Evolutionary conservation across 495 filamentous ascomycete genomes (phyloP).

Genomic region (Penicilliopsis zonata): DNA sequence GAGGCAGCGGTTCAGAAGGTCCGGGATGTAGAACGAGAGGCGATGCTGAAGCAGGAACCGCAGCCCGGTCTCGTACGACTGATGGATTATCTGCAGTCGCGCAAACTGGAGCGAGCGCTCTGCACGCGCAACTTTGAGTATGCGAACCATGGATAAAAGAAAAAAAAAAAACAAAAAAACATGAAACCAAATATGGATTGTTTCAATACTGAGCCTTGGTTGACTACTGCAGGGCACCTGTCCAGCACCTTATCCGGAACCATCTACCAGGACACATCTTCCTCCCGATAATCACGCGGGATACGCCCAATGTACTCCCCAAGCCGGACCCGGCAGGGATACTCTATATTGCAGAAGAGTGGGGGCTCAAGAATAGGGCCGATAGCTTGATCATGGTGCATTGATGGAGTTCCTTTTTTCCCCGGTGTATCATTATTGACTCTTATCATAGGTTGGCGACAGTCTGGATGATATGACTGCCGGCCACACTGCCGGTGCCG

Average conservation of each 20-base stretch:
- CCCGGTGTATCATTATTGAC: neutral
- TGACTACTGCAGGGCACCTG: slow-evolving; percentile 44
- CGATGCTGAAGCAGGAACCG: slow-evolving; percentile 66
- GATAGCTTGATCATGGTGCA: slow-evolving; percentile 45
- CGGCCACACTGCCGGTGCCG: slow-evolving; percentile 71
- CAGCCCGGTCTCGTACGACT: slow-evolving; percentile 65
- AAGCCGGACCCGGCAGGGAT: slow-evolving; percentile 88
- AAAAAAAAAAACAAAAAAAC: too few relatives aligned
- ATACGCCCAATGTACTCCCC: slow-evolving; percentile 53
- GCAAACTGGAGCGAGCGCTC: slow-evolving; percentile 60
- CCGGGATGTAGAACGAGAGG: slow-evolving; percentile 62
- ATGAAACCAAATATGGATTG: too few relatives aligned
- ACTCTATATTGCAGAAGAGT: slow-evolving; percentile 64
- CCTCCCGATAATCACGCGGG: slow-evolving; percentile 73
- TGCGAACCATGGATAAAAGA: too few relatives aligned
- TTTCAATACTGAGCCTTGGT: too few relatives aligned
- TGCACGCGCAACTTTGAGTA: slow-evolving; percentile 93
- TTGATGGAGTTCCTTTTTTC: neutral
- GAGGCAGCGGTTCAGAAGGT: slow-evolving; percentile 57
- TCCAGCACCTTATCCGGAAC: slow-evolving; percentile 58
- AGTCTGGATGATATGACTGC: slow-evolving; percentile 91
- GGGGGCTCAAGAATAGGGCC: slow-evolving; percentile 48
- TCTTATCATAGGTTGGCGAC: slow-evolving; percentile 56
- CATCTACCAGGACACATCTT: slow-evolving; percentile 59
- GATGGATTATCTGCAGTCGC: slow-evolving; percentile 67